Evolutionary conservation across 148 eudicot species (phyloP), one percentile per base, ranked within the genome.

Genomic region (Limonium bicolor): DNA sequence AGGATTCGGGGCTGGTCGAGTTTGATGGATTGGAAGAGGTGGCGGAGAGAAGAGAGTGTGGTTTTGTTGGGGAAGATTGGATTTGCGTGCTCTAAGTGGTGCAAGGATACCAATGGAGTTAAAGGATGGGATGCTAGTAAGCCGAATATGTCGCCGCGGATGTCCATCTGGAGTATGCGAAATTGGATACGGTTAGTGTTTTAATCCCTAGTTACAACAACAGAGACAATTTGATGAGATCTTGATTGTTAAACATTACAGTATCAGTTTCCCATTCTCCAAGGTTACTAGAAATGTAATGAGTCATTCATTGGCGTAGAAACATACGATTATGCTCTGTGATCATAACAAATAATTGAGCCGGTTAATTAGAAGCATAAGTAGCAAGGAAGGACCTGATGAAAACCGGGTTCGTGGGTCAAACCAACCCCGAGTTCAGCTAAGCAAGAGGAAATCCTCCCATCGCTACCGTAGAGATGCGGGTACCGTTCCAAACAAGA

Each of bases 401-500:
- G 93, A 65, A 86, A 86, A 6, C 93, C 93, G 5, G 80, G 73
- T 19, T 81, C 92, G 1, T 17, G 63, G 7, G 95, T 81, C 40
- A 86, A 54, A 4, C 58, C 64, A 5, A 81, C 70, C 5, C 95
- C 95, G 10, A 86, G 80, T 59, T 86, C 93, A 7, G 69, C 61
- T 61, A 86, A 18, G 52, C 95, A 86, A 42, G 86, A 53, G 6
- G 54, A 74, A 65, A 81, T 42, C 75, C 82, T 62, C 20, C 46
- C 44, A 58, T 86, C 95, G 44, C 95, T 77, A 20, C 92, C 95
- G 45, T 74, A 86, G 68, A 86, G 57, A 59, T 77, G 76, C 0
- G 67, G 64, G 52, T 86, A 86, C 30, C 93, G 59, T 48, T 56
- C 48, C 54, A 86, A 54, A 33, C 95, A 86, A 13, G 77, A 69